Conservation (phyloP, 129 eudicot genomes). For the Tagetes erecta region DNA sequence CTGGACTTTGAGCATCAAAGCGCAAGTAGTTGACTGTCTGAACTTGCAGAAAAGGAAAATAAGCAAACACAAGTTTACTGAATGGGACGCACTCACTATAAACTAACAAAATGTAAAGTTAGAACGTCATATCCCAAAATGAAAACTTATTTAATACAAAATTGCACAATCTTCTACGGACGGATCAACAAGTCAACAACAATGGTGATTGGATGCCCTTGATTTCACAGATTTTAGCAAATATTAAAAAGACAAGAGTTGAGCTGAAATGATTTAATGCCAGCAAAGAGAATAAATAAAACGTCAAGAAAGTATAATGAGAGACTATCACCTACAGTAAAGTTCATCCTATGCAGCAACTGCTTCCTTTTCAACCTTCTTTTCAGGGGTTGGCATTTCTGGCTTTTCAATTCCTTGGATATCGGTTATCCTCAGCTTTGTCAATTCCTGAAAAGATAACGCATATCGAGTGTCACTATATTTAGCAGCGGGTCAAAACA, state of each 20-base stretch:
- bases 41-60: too few relatives aligned
- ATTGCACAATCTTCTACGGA: conserved; percentile 10
- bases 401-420: conserved; percentile 90
- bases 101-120: background rate
- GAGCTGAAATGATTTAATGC: conserved; percentile 15
- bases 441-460: conserved; percentile 58
- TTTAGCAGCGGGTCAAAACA: background rate
- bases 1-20: too few relatives aligned
- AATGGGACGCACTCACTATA: too few relatives aligned
- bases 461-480: background rate
- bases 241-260: background rate
- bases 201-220: conserved; percentile 19
- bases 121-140: background rate
- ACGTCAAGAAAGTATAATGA: conserved; percentile 10
- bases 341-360: conserved; percentile 54
- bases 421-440: conserved; percentile 80
- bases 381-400: conserved; percentile 34
- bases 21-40: too few relatives aligned
- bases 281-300: conserved; percentile 7
- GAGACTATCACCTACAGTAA: conserved; percentile 30
- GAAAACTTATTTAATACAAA: conserved; percentile 30
- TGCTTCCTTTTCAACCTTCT: conserved; percentile 56
- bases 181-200: conserved; percentile 19
- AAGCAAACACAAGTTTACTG: too few relatives aligned
- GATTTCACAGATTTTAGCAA: background rate